Conservation (phyloP, 805 yeast species). For the Metahyphopichia silvanorum region DNA sequence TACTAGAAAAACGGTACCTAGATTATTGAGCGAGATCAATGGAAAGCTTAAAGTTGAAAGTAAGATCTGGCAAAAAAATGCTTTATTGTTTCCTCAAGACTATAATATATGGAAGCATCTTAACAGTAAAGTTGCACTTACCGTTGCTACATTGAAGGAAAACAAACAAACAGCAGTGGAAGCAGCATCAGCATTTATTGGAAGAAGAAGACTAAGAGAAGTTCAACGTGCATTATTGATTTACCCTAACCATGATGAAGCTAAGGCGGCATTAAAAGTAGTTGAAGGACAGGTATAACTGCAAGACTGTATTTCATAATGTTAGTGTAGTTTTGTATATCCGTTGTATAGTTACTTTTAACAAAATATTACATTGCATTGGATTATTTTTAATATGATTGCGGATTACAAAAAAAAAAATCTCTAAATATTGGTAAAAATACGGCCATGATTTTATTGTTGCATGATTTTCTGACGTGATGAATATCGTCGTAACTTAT, state of each 20-base stretch:
- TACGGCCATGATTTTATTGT: no score
- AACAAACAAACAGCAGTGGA: constrained; percentile 48
- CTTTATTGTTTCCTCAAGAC: constrained; percentile 72
- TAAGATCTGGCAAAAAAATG: constrained; percentile 62
- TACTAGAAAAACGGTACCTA: constrained; percentile 53
- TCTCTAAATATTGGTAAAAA: no score
- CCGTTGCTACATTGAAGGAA: constrained; percentile 52
- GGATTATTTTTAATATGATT: no score
- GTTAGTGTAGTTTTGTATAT: no score
- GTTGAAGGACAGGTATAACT: neutral
- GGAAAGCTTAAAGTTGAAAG: constrained; percentile 12
- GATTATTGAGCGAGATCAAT: constrained; percentile 51
- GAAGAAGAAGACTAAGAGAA: constrained; percentile 47
- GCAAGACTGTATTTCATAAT: no score
- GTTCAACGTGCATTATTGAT: constrained; percentile 69
- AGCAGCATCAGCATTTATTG: constrained; percentile 50
- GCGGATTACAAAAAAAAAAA: no score
- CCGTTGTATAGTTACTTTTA: no score
- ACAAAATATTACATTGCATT: no score
- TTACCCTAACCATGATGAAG: constrained; percentile 40
- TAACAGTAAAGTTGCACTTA: constrained; percentile 51
- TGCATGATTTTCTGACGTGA: no score
- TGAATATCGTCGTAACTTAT: no score
- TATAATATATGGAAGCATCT: constrained; percentile 67
- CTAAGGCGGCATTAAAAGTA: constrained; percentile 6